phyloP scores from a whole-genome alignment of 116 monocot genomes.

The Dioscorea cayenensis region DNA sequence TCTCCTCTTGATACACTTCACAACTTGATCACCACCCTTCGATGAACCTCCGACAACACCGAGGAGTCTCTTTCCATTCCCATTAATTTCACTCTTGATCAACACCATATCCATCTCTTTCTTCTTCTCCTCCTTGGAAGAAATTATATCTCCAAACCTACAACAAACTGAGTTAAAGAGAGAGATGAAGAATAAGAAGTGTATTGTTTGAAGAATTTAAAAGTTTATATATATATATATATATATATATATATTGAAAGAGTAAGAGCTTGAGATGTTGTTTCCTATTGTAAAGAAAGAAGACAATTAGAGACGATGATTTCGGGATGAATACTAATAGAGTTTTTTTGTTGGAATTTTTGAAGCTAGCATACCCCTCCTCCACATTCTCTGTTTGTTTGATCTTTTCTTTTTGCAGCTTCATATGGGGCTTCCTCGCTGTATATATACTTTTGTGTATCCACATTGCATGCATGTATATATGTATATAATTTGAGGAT shows the following conservation, averaged over 20 bases:
- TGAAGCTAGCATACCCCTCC: neutral
- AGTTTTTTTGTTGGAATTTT: neutral
- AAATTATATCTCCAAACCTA: no score
- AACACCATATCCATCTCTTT: slow-evolving; percentile 13
- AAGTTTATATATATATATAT: neutral
- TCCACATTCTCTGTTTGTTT: neutral
- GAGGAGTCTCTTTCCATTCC: neutral
- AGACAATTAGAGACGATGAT: neutral
- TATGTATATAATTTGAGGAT: no score
- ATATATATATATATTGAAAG: neutral
- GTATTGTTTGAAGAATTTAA: neutral
- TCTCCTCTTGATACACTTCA: no score
- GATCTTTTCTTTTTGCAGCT: neutral
- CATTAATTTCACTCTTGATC: slow-evolving; percentile 21
- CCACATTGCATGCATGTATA: no score
- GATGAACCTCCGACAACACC: neutral
- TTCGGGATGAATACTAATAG: neutral
- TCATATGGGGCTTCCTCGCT: neutral
- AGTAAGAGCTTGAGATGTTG: neutral
- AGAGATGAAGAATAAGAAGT: no score
- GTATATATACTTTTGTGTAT: no score
- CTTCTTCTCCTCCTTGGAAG: neutral
- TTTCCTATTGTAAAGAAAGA: neutral
- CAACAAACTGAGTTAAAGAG: no score
- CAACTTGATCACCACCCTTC: no score